Conservation (phyloP, 2,329 filamentous ascomycete species). For the Pseudopithomyces maydicus region DNA sequence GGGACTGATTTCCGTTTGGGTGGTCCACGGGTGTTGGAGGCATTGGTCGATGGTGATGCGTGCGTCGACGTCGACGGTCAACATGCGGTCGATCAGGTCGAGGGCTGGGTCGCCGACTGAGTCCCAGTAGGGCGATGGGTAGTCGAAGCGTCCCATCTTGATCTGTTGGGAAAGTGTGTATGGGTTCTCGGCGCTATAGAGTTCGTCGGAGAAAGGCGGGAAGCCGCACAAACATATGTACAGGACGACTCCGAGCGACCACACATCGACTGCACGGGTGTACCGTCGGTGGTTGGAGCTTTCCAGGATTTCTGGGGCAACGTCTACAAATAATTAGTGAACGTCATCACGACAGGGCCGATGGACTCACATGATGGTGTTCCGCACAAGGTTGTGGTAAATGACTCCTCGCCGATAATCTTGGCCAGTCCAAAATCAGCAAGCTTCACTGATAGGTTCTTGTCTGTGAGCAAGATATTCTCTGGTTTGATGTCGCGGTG, state of each 20-base stretch:
- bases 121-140: conserved; percentile 96
- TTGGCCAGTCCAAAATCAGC: conserved; percentile 97
- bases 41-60: conserved; percentile 91
- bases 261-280: conserved; percentile 92
- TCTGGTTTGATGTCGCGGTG: conserved; percentile 98
- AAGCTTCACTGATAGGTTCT: conserved; percentile 83
- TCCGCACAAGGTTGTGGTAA: conserved; percentile 93
- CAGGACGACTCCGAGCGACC: conserved; percentile 96
- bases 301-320: conserved; percentile 92
- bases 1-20: conserved; percentile 58
- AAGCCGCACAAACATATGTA: conserved; percentile 98
- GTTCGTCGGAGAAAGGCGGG: conserved; percentile 94
- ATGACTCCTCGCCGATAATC: conserved; percentile 97
- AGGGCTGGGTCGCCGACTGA: conserved; percentile 83
- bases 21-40: conserved; percentile 88
- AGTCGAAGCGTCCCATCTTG: conserved; percentile 86
- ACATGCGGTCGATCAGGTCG: conserved; percentile 93
- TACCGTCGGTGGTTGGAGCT: conserved; percentile 83
- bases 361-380: conserved; percentile 79
- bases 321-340: conserved; percentile 59
- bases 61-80: conserved; percentile 82
- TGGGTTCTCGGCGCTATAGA: conserved; percentile 79
- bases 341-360: background rate
- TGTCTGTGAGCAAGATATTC: conserved; percentile 89
- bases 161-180: conserved; percentile 90